Evolutionary conservation across 2,329 filamentous ascomycete species (phyloP).

Genomic region (Ceratocystis diversiconidia): DNA sequence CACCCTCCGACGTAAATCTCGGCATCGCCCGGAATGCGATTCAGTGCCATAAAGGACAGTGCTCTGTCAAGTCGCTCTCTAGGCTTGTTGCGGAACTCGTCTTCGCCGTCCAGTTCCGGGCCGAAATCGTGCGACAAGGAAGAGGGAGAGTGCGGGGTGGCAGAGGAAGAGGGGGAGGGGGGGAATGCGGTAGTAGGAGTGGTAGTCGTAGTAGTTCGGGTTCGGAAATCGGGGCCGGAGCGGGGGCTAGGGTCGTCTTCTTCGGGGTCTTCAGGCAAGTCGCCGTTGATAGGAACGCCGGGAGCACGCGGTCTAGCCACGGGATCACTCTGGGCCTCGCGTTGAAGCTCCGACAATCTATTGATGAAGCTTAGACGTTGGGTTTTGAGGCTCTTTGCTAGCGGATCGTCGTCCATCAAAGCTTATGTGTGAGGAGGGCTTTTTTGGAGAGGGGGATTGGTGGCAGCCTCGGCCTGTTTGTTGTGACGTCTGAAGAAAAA

Average conservation of each 20-base stretch:
- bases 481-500: not conserved
- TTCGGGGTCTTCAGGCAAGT: constrained; percentile 11
- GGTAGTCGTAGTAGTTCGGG: constrained; percentile 4
- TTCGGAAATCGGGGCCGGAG: not conserved
- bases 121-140: not conserved
- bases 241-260: constrained; percentile 5
- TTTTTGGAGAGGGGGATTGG: not conserved
- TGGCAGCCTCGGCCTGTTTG: not conserved
- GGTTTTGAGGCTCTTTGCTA: constrained; percentile 18
- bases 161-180: not conserved
- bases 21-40: constrained; percentile 30
- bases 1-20: constrained; percentile 31
- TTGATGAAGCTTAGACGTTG: constrained; percentile 18
- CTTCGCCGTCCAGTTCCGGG: constrained; percentile 6
- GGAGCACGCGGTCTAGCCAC: constrained; percentile 2
- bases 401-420: constrained; percentile 18
- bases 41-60: constrained; percentile 29
- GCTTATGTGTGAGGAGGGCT: not conserved
- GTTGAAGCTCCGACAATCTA: constrained; percentile 17
- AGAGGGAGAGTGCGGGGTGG: not conserved
- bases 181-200: not conserved
- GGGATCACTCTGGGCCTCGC: constrained; percentile 15
- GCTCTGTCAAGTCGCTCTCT: constrained; percentile 15
- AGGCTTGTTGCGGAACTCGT: constrained; percentile 15
- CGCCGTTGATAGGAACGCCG: not conserved